phyloP scores from a whole-genome alignment of 1,284 basidiomycete genomes.

The Leccinum subrobustum region DNA sequence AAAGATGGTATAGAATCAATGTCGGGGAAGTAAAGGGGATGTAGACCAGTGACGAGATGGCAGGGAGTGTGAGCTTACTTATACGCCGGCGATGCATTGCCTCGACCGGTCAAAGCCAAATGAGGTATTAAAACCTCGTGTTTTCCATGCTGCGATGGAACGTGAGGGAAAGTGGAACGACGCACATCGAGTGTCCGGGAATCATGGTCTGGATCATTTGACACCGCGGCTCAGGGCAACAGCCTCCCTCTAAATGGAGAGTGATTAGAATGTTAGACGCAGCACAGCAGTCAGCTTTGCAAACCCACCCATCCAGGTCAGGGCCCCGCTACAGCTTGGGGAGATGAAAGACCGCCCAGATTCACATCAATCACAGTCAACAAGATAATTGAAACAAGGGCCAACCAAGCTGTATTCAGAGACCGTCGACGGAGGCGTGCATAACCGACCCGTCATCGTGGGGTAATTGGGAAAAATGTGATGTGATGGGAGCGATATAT shows the following conservation, averaged over 20 bases:
- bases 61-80: constrained; percentile 22
- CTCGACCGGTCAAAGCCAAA: constrained; percentile 27
- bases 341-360: constrained; percentile 12
- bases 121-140: constrained; percentile 35
- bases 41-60: constrained; percentile 23
- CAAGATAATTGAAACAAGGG: constrained; percentile 5
- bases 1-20: constrained; percentile 4
- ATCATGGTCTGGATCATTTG: constrained; percentile 33
- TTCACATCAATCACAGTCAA: constrained; percentile 9
- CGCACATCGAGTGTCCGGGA: constrained; percentile 27
- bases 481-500: constrained; percentile 11
- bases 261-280: constrained; percentile 29
- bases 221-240: constrained; percentile 32
- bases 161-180: constrained; percentile 26
- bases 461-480: constrained; percentile 16
- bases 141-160: constrained; percentile 33
- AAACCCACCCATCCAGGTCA: constrained; percentile 10
- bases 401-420: constrained; percentile 5
- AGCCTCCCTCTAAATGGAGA: constrained; percentile 34
- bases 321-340: constrained; percentile 24
- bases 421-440: not conserved
- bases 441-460: constrained; percentile 22
- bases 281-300: constrained; percentile 29
- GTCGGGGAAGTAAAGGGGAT: constrained; percentile 12
- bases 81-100: constrained; percentile 33